phyloP scores from a whole-genome alignment of 2,329 filamentous ascomycete genomes.

The Curvularia sp. region DNA sequence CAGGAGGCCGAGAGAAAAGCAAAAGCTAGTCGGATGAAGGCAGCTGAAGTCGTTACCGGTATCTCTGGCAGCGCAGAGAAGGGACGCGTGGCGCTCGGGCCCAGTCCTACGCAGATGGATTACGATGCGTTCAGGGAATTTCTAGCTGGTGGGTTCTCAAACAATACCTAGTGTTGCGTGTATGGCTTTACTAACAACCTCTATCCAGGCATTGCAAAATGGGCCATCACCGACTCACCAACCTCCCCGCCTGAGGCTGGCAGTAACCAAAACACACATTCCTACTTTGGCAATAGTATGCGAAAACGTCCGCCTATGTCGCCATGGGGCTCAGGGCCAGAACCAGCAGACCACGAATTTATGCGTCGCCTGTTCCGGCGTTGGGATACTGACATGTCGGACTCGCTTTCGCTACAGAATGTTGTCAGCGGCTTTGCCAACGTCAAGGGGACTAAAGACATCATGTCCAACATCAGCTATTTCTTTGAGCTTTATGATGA shows the following conservation, averaged over 20 bases:
- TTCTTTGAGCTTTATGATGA: slow-evolving; percentile 99
- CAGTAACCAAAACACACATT: slow-evolving; percentile 61
- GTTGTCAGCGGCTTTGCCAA: slow-evolving; percentile 89
- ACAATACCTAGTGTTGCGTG: accelerated
- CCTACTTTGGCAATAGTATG: slow-evolving; percentile 61
- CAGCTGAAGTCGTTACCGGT: slow-evolving; percentile 58
- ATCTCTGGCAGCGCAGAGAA: slow-evolving; percentile 69
- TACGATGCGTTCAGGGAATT: slow-evolving; percentile 97
- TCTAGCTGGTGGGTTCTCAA: slow-evolving; percentile 65
- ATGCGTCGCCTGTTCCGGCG: slow-evolving; percentile 84
- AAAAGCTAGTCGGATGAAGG: slow-evolving; percentile 66
- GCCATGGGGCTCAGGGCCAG: slow-evolving; percentile 66
- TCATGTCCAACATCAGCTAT: slow-evolving; percentile 97
- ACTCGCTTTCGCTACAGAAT: slow-evolving; percentile 84
- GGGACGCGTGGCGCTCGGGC: slow-evolving; percentile 84
- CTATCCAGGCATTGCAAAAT: slow-evolving; percentile 75
- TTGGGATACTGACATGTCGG: slow-evolving; percentile 82
- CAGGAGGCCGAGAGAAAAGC: slow-evolving; percentile 70
- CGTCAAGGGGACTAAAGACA: slow-evolving; percentile 91
- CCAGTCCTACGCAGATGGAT: slow-evolving; percentile 93
- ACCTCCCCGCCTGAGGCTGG: slow-evolving; percentile 62
- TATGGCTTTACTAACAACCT: slow-evolving; percentile 12
- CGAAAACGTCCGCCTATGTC: slow-evolving; percentile 54
- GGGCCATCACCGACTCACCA: slow-evolving; percentile 90
- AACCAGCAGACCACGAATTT: slow-evolving; percentile 93